Percentiles rank a stretch among this genome's conserved stretches.
Evolutionary conservation across 2,329 filamentous ascomycete genomes (phyloP).

Genomic region (Seiridium unicorne): DNA sequence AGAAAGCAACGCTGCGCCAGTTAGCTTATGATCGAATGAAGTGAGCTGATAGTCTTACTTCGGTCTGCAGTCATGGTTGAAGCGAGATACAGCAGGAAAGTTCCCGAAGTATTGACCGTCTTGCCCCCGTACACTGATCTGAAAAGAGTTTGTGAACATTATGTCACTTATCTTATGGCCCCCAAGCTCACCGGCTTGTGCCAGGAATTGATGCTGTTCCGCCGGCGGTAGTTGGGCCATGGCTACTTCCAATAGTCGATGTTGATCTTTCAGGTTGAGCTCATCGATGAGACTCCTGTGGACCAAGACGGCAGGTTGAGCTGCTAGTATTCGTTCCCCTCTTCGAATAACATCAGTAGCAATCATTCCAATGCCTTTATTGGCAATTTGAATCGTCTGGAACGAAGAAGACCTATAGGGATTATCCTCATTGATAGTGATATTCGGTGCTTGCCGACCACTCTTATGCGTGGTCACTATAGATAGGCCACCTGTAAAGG

Average conservation of each 20-base stretch:
- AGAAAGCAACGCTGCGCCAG: slow-evolving; percentile 25
- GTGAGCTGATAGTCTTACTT: slow-evolving; percentile 20
- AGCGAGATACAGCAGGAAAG: slow-evolving; percentile 35
- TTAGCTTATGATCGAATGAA: background rate
- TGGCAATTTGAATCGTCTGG: slow-evolving; percentile 13
- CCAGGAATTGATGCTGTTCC: slow-evolving; percentile 16
- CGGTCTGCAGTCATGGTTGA: slow-evolving; percentile 42
- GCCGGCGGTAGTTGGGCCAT: slow-evolving; percentile 14
- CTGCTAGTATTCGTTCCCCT: slow-evolving; percentile 20
- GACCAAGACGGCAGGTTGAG: slow-evolving; percentile 19
- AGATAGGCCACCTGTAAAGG: background rate
- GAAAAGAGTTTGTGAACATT: slow-evolving; percentile 24
- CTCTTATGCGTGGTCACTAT: slow-evolving; percentile 6
- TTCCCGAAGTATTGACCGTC: slow-evolving; percentile 20
- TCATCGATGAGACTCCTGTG: slow-evolving; percentile 19
- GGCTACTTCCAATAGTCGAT: slow-evolving; percentile 18
- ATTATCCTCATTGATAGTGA: too few species aligned
- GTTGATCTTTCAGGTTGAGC: slow-evolving; percentile 14
- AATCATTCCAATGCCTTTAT: slow-evolving; percentile 20
- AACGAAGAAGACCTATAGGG: background rate
- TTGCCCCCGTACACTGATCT: slow-evolving; percentile 14
- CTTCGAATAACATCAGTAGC: slow-evolving; percentile 17
- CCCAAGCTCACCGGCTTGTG: slow-evolving; percentile 19
- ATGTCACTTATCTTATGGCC: slow-evolving; percentile 21
- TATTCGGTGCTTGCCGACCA: background rate